These are phyloP conservation scores for Nakazawaea wickerhamii DNA, from an alignment of 805 yeast species.

Conservation along the genomic window DNA sequence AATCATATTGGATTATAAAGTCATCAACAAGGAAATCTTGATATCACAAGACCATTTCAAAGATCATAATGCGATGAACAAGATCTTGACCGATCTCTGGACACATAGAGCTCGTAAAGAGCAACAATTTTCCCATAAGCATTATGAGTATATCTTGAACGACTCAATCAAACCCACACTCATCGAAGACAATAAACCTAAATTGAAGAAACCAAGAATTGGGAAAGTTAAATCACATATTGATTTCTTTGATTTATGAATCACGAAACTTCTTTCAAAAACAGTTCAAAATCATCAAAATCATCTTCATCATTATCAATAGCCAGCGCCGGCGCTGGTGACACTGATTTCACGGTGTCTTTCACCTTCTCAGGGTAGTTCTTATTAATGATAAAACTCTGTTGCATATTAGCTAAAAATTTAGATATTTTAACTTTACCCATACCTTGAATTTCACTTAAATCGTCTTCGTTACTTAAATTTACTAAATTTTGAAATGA, in stretches of 20 bases:
- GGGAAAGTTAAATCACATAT: background rate
- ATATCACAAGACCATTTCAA: background rate
- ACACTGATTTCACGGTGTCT: background rate
- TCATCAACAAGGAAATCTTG: background rate
- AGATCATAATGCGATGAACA: background rate
- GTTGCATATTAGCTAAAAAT: slow-evolving; percentile 35
- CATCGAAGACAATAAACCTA: background rate
- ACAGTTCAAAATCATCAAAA: slow-evolving; percentile 11
- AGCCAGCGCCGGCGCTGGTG: background rate
- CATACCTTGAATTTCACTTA: slow-evolving; percentile 39
- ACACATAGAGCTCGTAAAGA: background rate
- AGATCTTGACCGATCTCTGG: background rate
- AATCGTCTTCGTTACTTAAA: slow-evolving; percentile 23
- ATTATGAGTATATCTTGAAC: background rate
- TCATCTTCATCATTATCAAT: background rate
- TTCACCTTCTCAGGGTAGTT: slow-evolving; percentile 20
- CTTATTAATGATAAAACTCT: slow-evolving; percentile 46
- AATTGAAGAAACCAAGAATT: background rate
- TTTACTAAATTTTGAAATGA: slow-evolving; percentile 35
- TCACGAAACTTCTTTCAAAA: slow-evolving; percentile 4
- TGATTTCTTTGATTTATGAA: slow-evolving; percentile 6
- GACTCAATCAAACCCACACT: background rate
- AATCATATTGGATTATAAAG: slow-evolving; percentile 4
- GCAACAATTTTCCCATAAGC: background rate
- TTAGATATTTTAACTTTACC: slow-evolving; percentile 41